Conservation (phyloP, 2,329 filamentous ascomycete species). For the Calcarisporium arbuscula region DNA sequence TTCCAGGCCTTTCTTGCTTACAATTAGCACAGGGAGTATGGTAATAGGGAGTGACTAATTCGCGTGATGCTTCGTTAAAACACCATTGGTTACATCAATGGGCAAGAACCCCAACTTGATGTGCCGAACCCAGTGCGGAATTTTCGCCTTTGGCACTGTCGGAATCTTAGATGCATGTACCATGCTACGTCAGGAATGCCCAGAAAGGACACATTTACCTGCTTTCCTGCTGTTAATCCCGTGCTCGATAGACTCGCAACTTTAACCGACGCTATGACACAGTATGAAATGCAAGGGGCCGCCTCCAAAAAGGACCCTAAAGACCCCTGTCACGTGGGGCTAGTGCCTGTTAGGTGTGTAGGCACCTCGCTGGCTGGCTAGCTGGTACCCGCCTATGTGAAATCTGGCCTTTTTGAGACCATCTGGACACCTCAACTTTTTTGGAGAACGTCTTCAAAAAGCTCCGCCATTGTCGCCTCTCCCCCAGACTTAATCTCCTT, state of each 20-base stretch:
- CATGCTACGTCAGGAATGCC: too few relatives aligned
- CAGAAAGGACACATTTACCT: too few relatives aligned
- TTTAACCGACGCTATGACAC: constrained; percentile 6
- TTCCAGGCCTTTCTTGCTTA: too few relatives aligned
- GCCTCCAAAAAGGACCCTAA: constrained; percentile 5
- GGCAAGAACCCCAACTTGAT: too few relatives aligned
- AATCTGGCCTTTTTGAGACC: constrained; percentile 43
- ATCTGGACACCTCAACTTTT: constrained; percentile 40
- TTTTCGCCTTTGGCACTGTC: too few relatives aligned
- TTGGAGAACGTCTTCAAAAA: constrained; percentile 27
- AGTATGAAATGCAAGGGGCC: constrained; percentile 10
- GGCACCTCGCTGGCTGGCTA: constrained; percentile 8
- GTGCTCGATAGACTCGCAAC: too few relatives aligned
- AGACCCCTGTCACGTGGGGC: constrained; percentile 24
- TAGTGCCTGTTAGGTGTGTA: neutral
- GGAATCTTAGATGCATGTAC: too few relatives aligned
- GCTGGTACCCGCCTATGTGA: constrained; percentile 23
- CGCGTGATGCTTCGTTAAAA: too few relatives aligned
- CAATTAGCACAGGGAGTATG: too few relatives aligned
- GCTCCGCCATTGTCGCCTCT: constrained; percentile 18
- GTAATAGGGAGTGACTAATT: too few relatives aligned
- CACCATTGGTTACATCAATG: too few relatives aligned
- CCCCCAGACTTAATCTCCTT: constrained; percentile 20
- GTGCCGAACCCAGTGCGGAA: constrained; percentile 1
- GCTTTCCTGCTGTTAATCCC: too few relatives aligned